Conservation (phyloP, 2,329 filamentous ascomycete species). For the Fusarium chaquense region DNA sequence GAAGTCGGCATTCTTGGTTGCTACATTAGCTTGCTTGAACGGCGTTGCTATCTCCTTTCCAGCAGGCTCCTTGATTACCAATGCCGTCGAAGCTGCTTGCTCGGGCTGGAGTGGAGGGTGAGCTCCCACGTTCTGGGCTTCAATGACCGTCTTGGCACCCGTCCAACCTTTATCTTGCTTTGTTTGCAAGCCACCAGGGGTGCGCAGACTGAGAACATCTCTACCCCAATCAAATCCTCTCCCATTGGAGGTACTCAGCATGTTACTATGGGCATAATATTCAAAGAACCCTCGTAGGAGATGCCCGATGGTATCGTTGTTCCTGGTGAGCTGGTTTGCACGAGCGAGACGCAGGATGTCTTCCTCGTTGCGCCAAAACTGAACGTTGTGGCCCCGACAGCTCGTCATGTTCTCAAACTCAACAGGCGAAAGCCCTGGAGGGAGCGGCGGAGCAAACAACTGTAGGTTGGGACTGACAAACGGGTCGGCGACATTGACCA, state of each 20-base stretch:
- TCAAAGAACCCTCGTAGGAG: conserved; percentile 88
- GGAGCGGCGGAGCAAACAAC: conserved; percentile 61
- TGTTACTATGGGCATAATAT: conserved; percentile 77
- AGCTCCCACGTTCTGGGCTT: conserved; percentile 57
- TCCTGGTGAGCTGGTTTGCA: conserved; percentile 72
- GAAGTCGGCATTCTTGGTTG: conserved; percentile 56
- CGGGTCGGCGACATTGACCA: conserved; percentile 83
- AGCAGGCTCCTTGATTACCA: background rate
- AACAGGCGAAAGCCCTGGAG: conserved; percentile 46
- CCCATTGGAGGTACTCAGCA: conserved; percentile 62
- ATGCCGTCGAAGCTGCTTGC: conserved; percentile 20
- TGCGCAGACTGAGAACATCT: conserved; percentile 83
- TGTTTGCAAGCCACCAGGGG: conserved; percentile 73
- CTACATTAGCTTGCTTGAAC: conserved; percentile 28
- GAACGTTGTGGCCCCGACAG: conserved; percentile 76
- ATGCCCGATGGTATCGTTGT: conserved; percentile 75
- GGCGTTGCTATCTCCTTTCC: conserved; percentile 17
- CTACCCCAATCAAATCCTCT: conserved; percentile 83
- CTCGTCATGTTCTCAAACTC: conserved; percentile 43
- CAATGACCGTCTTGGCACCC: conserved; percentile 78
- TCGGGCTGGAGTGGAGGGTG: conserved; percentile 32
- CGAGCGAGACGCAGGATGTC: conserved; percentile 73
- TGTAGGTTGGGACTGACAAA: conserved; percentile 90
- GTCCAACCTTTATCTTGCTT: conserved; percentile 90
- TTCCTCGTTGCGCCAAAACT: conserved; percentile 81